Conservation (phyloP, 768 basidiomycete genomes). For the Amanita rubescens region DNA sequence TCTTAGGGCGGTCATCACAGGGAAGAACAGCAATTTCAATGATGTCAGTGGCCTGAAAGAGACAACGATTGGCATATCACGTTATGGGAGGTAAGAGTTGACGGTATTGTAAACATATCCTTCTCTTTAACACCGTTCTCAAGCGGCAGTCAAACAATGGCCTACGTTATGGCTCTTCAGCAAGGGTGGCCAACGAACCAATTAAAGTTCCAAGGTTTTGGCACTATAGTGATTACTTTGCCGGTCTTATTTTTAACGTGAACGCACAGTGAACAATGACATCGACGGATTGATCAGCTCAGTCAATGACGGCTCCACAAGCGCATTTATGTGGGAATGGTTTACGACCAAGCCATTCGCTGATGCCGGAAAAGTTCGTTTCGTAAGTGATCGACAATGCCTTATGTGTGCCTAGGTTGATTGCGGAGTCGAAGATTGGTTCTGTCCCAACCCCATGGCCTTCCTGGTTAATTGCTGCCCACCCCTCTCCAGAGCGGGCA, state of each 20-base stretch:
- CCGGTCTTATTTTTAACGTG: neutral
- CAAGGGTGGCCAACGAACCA: constrained; percentile 67
- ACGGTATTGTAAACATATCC: neutral
- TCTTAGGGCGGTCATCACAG: constrained; percentile 86
- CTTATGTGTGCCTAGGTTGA: neutral
- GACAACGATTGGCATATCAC: constrained; percentile 83
- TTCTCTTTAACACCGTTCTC: neutral
- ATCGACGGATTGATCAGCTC: constrained; percentile 77
- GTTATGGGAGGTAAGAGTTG: constrained; percentile 69
- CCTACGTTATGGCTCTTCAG: constrained; percentile 87
- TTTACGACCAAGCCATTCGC: constrained; percentile 71
- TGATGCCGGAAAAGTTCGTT: constrained; percentile 72
- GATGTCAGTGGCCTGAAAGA: constrained; percentile 68
- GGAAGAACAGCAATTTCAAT: constrained; percentile 63
- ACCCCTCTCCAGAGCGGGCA: constrained; percentile 55
- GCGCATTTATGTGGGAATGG: constrained; percentile 95
- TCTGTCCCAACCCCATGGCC: constrained; percentile 93
- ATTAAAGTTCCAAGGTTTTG: constrained; percentile 63
- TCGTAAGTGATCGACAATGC: constrained; percentile 46
- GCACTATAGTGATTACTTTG: neutral
- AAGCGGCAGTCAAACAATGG: constrained; percentile 92
- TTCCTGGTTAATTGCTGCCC: constrained; percentile 91
- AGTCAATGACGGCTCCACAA: constrained; percentile 83
- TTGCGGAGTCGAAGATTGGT: constrained; percentile 47
- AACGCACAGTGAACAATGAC: constrained; percentile 61